phyloP scores from a whole-genome alignment of 164 flowering plant genomes.

The Stephania yunnanensis region DNA sequence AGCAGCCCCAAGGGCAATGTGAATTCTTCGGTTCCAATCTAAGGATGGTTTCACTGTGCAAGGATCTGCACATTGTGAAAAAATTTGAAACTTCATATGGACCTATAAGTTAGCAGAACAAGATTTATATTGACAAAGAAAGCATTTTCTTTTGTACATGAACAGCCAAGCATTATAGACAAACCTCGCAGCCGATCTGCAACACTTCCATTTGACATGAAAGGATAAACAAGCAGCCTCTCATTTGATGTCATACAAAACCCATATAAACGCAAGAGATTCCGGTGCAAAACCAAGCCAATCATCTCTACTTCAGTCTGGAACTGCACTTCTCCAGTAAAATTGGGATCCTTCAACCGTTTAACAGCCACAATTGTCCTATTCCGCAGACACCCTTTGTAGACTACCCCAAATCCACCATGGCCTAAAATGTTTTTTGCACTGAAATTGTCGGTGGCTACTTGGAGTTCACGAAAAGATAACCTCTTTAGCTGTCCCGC shows the following conservation, averaged over 20 bases:
- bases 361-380: constrained; percentile 78
- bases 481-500: constrained; percentile 79
- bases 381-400: constrained; percentile 76
- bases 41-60: constrained; percentile 52
- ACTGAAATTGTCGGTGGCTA: constrained; percentile 72
- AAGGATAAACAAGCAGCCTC: constrained; percentile 89
- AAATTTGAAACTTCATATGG: not conserved
- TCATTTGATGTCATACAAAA: constrained; percentile 87
- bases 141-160: not conserved
- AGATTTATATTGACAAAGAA: not conserved
- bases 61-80: constrained; percentile 37
- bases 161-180: constrained; percentile 9
- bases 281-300: constrained; percentile 88
- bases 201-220: constrained; percentile 95
- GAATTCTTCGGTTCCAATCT: constrained; percentile 83
- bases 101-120: not conserved
- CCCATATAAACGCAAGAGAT: constrained; percentile 84
- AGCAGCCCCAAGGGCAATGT: constrained; percentile 78
- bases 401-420: constrained; percentile 95
- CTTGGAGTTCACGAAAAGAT: constrained; percentile 73
- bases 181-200: constrained; percentile 94
- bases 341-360: constrained; percentile 80
- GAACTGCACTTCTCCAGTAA: constrained; percentile 91
- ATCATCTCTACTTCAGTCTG: constrained; percentile 99
- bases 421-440: constrained; percentile 78